Evolutionary conservation across 2,329 filamentous ascomycete genomes (phyloP).

Genomic region (Xylogone sp.): DNA sequence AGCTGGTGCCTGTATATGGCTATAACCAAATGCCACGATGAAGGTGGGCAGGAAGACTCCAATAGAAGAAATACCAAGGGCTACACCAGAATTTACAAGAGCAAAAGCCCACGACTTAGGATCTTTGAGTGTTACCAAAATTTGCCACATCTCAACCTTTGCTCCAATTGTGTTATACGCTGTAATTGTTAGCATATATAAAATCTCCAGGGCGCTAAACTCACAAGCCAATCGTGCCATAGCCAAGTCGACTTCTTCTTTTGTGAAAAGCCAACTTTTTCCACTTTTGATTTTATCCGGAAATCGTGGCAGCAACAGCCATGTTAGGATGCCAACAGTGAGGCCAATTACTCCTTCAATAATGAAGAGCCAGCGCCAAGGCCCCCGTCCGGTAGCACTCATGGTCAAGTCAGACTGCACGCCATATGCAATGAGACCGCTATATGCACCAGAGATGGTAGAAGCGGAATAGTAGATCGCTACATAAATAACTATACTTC

Average conservation of each 20-base stretch:
- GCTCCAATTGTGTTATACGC: not conserved
- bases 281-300: not conserved
- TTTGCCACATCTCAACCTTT: not conserved
- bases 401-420: slow-evolving; percentile 7
- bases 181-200: not conserved
- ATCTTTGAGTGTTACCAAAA: slow-evolving; percentile 44
- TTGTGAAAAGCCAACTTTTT: slow-evolving; percentile 6
- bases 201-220: not conserved
- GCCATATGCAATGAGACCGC: slow-evolving; percentile 16
- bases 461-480: slow-evolving; percentile 15
- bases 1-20: not conserved
- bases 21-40: not conserved
- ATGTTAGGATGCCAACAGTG: not conserved
- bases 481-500: not conserved
- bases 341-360: slow-evolving; percentile 23
- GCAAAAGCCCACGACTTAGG: not conserved
- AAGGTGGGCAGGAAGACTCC: slow-evolving; percentile 28
- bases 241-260: slow-evolving; percentile 7
- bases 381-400: slow-evolving; percentile 32
- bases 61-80: slow-evolving; percentile 54
- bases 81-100: slow-evolving; percentile 42
- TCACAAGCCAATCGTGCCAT: not conserved
- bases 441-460: slow-evolving; percentile 12
- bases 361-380: slow-evolving; percentile 18
- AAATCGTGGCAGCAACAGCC: slow-evolving; percentile 3